Base-by-base conservation (phyloP, 140 eudicot species). In the Oenanthe javanica region DNA sequence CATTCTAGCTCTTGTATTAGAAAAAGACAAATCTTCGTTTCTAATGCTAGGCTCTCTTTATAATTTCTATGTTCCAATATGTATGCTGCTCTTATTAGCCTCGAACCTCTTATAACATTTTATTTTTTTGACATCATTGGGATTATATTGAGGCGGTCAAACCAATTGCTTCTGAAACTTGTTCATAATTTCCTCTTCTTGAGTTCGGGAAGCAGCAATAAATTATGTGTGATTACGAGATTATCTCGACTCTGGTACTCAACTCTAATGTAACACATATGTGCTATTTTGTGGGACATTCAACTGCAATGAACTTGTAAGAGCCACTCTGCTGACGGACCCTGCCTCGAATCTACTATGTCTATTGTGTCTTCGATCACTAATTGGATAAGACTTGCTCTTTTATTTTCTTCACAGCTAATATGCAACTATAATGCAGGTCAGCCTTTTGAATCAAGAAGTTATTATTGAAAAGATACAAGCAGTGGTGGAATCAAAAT, bases 391-490 rank as follows among this genome's bases (percentile, higher is more conserved):
- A n/a, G 15, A 61, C 11, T 61, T n/a, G 3, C 36, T 61, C 38
- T 61, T 61, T 2, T 61, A 13, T 23, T 61, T 69, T 31, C 9
- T 13, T 27, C 21, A 40, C 23, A 36, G 38, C 51, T 74, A 9
- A 45, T 16, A 5, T 45, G 27, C 61, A 47, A 77, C 78, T 43
- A 31, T 70, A 67, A 52, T 85, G 82, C 89, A 96, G 99, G 98
- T 96, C 71, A 96, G 98, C 87, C 98, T 96, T 86, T 86, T 96
- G 89, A 96, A 93, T 85, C 99, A 96, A 86, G 99, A 96, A 84
- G 81, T 86, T 82, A 88, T 96, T 72, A 88, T 96, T 86, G 97
- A 96, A 86, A 96, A 83, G 93, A 93, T 96, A 89, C 99, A 96
- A 83, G 84, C 96, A 75, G 86, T 81, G 67, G 87, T 96, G 84